Evolutionary conservation across 2,329 filamentous ascomycete species (phyloP).

Genomic region (Penicillium corylophilum): DNA sequence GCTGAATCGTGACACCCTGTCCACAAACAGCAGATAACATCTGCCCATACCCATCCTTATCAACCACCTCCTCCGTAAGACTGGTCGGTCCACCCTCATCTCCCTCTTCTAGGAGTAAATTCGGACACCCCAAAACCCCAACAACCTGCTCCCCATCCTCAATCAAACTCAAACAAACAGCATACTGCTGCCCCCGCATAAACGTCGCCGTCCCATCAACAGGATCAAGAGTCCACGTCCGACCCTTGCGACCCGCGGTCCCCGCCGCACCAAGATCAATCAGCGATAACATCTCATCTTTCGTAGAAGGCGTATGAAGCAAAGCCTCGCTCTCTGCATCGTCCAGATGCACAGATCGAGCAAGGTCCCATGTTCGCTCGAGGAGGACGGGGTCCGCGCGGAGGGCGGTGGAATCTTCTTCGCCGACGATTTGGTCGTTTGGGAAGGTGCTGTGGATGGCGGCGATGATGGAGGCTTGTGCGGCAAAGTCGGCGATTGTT

Average conservation of each 20-base stretch:
- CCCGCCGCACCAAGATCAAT: conserved; percentile 59
- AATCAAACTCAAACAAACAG: conserved; percentile 59
- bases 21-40: conserved; percentile 52
- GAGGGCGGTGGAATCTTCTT: conserved; percentile 58
- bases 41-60: conserved; percentile 47
- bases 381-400: conserved; percentile 50
- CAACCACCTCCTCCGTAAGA: conserved; percentile 43
- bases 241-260: conserved; percentile 37
- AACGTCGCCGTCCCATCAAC: conserved; percentile 65
- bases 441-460: conserved; percentile 57
- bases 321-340: conserved; percentile 32
- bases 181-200: conserved; percentile 62
- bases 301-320: conserved; percentile 45
- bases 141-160: conserved; percentile 58
- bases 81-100: conserved; percentile 34
- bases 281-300: conserved; percentile 59
- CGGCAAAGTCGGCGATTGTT: conserved; percentile 63
- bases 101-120: too few relatives aligned
- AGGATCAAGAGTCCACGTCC: conserved; percentile 64
- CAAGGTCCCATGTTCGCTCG: conserved; percentile 57
- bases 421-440: conserved; percentile 58
- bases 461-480: conserved; percentile 61
- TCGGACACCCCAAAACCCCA: conserved; percentile 63
- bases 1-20: conserved; percentile 44
- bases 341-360: conserved; percentile 39